phyloP scores from a whole-genome alignment of 257 asterid species.

The Solanum tarijense region DNA sequence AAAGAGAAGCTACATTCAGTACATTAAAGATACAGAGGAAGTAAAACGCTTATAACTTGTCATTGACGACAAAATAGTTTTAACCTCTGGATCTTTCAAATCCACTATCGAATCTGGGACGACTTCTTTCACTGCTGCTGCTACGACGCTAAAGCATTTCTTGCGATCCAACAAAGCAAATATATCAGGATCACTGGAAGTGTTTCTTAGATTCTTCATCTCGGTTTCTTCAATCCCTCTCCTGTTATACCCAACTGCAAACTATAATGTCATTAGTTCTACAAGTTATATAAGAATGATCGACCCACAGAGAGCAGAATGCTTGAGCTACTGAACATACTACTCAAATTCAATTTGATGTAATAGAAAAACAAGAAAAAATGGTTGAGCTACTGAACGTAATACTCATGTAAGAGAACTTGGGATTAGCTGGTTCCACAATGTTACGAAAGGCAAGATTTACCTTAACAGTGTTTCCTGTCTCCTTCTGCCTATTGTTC shows the following conservation, averaged over 20 bases:
- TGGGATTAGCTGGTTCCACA: neutral
- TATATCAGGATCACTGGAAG: conserved; percentile 3
- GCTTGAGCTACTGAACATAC: neutral
- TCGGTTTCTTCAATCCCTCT: conserved; percentile 40
- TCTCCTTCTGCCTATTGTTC: conserved; percentile 10
- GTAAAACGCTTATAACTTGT: neutral
- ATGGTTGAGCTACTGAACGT: neutral
- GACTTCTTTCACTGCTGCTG: conserved; percentile 30
- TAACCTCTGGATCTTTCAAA: conserved; percentile 39
- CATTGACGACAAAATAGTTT: neutral
- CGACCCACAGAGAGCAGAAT: neutral
- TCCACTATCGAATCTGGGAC: conserved; percentile 29
- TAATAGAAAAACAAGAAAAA: neutral
- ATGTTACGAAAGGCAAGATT: neutral
- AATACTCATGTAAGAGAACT: neutral
- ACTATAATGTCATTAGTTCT: conserved; percentile 19
- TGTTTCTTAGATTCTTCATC: conserved; percentile 9
- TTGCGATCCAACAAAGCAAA: conserved; percentile 24
- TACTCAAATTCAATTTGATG: neutral
- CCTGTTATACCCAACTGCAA: conserved; percentile 49
- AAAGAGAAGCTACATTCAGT: neutral
- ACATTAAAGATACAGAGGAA: neutral
- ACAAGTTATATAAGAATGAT: neutral
- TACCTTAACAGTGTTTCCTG: conserved; percentile 28
- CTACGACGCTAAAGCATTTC: conserved; percentile 36